Evolutionary conservation across 768 basidiomycete species (phyloP), one percentile per base, ranked within the genome.

Genomic region (Russula abietina): DNA sequence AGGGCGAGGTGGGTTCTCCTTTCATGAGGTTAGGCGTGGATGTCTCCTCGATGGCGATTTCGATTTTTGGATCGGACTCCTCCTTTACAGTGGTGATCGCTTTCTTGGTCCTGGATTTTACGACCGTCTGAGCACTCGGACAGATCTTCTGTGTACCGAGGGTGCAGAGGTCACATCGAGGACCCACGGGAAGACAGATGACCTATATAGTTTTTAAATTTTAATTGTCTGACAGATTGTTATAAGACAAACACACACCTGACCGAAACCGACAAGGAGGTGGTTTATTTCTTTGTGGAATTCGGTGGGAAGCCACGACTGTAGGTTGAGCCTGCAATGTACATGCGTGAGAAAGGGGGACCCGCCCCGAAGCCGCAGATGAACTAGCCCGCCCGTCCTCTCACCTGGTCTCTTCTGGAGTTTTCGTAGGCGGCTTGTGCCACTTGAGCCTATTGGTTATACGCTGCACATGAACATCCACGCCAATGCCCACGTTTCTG

Each of bases 401-500:
- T 70, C 28, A 89, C 88, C 95, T 77, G 0, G 96, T 98, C 69
- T 91, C 84, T 70, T 99, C 96, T 0, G 95, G 91, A 2, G 78
- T 88, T 70, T 87, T 90, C 1, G 94, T 95, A 7, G 84, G 84
- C 3, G 82, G 84, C 64, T 84, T 83, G 73, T 98, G 96, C 96
- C 96, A 99, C 45, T 90, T 86, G 2, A 99, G 74, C 17, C 93
- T 79, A 68, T 98, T 95, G 30, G 94, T 94, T 57, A 99, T 98
- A 7, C 96, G 79, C 68, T 98, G 94, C 8, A 98, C 94, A 72
- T 99, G 96, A 0, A 93, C 89, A 68, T 99, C 96, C 0, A 98
- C 96, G 0, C 95, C 96, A 38, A 98, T 96, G 1, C 96, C 96
- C 28, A 81, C 78, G 68, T 93, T 92, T 51, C 90, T 93, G 70